Conservation (phyloP, 331 rosid genomes). For the Quercus phellos region DNA sequence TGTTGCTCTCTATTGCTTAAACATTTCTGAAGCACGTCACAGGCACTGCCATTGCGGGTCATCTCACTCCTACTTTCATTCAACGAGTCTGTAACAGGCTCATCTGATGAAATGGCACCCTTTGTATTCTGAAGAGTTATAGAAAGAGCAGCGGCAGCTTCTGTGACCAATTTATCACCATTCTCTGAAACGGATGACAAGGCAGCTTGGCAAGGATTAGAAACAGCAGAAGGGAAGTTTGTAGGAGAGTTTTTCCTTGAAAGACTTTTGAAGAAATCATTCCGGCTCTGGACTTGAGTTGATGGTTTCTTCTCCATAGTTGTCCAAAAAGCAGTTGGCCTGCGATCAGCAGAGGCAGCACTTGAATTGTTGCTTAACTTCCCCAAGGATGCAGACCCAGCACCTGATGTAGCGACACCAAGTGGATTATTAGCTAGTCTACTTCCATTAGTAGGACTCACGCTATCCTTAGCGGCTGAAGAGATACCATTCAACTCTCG, state of each 20-base stretch:
- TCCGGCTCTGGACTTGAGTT: constrained; percentile 33
- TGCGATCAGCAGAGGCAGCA: neutral
- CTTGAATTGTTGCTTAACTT: constrained; percentile 13
- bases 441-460: constrained; percentile 21
- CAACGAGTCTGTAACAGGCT: neutral
- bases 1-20: constrained; percentile 19
- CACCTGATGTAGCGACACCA: constrained; percentile 9
- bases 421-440: constrained; percentile 10
- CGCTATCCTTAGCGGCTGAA: constrained; percentile 17
- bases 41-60: neutral
- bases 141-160: neutral
- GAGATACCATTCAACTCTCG: constrained; percentile 14
- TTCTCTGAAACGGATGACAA: neutral
- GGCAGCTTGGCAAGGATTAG: neutral
- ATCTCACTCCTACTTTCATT: neutral
- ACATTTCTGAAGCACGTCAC: constrained; percentile 9
- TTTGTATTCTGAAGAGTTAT: neutral
- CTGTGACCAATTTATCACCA: constrained; percentile 9
- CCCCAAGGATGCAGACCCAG: constrained; percentile 14
- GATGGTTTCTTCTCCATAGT: constrained; percentile 24
- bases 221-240: neutral
- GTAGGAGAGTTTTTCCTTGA: constrained; percentile 24
- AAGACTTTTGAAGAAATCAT: constrained; percentile 31
- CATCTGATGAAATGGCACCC: neutral
- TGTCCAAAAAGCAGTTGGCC: constrained; percentile 9